phyloP scores from a whole-genome alignment of 31 red algal genomes.

The Bonnemaisonia californica region DNA sequence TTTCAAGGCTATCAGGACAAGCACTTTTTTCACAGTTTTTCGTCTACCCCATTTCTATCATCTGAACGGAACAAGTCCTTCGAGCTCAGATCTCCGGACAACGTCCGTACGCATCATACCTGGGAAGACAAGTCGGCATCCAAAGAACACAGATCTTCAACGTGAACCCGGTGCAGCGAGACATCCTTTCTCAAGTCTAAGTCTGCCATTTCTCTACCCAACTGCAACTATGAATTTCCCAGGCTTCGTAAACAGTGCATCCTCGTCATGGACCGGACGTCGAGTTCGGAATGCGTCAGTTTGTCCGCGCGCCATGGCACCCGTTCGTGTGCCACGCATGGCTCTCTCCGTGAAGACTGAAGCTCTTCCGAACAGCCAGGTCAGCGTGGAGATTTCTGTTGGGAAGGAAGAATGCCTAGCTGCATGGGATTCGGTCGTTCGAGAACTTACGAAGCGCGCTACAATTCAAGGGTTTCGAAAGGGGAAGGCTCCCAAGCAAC shows the following conservation, averaged over 20 bases:
- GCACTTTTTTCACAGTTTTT: too few species aligned
- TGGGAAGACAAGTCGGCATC: background rate
- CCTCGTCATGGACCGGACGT: background rate
- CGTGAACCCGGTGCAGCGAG: too few species aligned
- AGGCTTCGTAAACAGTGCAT: background rate
- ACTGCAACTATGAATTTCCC: background rate
- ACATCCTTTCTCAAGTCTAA: too few species aligned
- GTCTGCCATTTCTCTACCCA: too few species aligned
- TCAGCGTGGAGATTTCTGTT: slow-evolving; percentile 63
- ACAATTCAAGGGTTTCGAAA: slow-evolving; percentile 88
- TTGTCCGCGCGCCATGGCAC: slow-evolving; percentile 1
- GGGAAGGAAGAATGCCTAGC: slow-evolving; percentile 65
- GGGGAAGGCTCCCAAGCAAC: slow-evolving; percentile 82
- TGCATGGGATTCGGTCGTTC: slow-evolving; percentile 67
- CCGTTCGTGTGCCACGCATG: slow-evolving; percentile 31
- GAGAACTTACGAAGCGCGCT: slow-evolving; percentile 63
- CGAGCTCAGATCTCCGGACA: background rate
- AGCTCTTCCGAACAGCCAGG: slow-evolving; percentile 58
- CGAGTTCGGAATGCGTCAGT: background rate
- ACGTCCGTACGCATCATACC: too few species aligned
- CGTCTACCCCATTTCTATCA: too few species aligned
- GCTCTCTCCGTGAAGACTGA: slow-evolving; percentile 56
- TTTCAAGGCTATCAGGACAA: too few species aligned
- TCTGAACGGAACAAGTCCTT: too few species aligned
- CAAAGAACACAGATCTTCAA: background rate